A percentile compares a stretch with the other conserved stretches of the same genome.
phyloP scores from a whole-genome alignment of 176 grass and related monocot genomes.

The Panicum miliaceum region DNA sequence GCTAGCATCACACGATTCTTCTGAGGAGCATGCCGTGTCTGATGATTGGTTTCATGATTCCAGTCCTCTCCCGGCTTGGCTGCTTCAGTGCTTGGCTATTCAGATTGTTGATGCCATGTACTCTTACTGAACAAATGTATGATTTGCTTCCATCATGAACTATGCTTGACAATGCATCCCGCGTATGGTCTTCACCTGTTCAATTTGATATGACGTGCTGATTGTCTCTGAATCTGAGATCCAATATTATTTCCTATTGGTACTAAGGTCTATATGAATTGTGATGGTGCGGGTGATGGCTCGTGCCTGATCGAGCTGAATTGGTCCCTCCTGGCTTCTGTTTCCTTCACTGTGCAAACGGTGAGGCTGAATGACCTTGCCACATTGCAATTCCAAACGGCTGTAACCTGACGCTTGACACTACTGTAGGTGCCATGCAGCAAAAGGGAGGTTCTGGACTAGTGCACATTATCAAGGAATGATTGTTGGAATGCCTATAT shows the following conservation, averaged over 20 bases:
- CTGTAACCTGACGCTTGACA: background rate
- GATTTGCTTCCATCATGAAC: background rate
- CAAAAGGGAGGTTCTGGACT: constrained; percentile 27
- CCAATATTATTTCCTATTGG: background rate
- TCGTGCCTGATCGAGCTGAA: background rate
- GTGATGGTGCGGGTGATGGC: background rate
- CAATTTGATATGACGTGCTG: background rate
- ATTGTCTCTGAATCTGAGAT: background rate
- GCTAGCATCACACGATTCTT: too few relatives aligned
- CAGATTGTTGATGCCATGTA: background rate
- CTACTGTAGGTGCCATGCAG: background rate
- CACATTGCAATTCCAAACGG: background rate
- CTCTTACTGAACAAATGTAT: background rate
- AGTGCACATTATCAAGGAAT: constrained; percentile 18
- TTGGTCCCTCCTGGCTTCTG: background rate
- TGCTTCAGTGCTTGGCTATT: background rate
- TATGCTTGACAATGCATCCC: background rate
- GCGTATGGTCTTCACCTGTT: background rate
- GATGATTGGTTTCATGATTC: background rate
- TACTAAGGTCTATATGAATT: background rate
- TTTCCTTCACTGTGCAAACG: background rate
- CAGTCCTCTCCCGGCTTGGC: background rate
- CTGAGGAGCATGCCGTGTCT: background rate
- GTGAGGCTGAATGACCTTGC: background rate
- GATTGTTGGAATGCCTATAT: background rate